These are phyloP conservation scores for Inonotus hispidus DNA, from an alignment of 1,284 basidiomycete species.

Conservation along the genomic window DNA sequence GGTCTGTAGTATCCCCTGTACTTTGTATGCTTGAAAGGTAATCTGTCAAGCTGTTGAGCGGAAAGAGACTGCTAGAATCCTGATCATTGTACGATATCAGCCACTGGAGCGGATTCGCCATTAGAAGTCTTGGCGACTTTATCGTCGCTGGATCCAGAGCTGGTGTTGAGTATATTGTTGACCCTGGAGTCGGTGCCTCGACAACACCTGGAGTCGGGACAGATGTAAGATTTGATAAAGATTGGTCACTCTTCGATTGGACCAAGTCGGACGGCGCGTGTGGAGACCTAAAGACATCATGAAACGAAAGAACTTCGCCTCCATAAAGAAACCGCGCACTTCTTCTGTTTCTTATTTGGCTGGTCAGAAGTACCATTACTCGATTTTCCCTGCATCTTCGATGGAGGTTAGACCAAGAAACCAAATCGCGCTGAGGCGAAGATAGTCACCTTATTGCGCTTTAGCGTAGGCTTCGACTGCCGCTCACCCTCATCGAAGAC, in stretches of 20 bases:
- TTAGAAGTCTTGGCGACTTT: slow-evolving; percentile 61
- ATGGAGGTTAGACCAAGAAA: slow-evolving; percentile 18
- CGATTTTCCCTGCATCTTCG: slow-evolving; percentile 58
- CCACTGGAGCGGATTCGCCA: slow-evolving; percentile 55
- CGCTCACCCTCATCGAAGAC: slow-evolving; percentile 80
- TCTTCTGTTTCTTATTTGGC: slow-evolving; percentile 62
- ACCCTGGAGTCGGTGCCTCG: slow-evolving; percentile 16
- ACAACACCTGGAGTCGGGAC: slow-evolving; percentile 11
- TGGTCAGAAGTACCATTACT: slow-evolving; percentile 61
- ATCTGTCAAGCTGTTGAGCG: neutral
- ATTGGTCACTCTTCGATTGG: slow-evolving; percentile 7
- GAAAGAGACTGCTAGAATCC: neutral
- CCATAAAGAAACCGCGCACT: slow-evolving; percentile 7
- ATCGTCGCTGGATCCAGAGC: slow-evolving; percentile 43
- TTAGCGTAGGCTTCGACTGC: slow-evolving; percentile 57
- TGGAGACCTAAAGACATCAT: slow-evolving; percentile 10
- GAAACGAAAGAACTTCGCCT: neutral
- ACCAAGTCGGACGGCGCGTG: slow-evolving; percentile 21
- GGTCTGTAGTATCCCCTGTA: neutral
- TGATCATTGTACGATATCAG: slow-evolving; percentile 24
- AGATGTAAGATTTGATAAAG: slow-evolving; percentile 7
- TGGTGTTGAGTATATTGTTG: slow-evolving; percentile 34
- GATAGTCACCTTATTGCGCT: slow-evolving; percentile 66
- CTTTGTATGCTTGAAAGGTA: neutral
- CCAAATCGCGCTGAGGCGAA: neutral